These are phyloP conservation scores for Pilobolus umbonatus DNA, from an alignment of 192 early-diverging fungal species.

Conservation along the genomic window DNA sequence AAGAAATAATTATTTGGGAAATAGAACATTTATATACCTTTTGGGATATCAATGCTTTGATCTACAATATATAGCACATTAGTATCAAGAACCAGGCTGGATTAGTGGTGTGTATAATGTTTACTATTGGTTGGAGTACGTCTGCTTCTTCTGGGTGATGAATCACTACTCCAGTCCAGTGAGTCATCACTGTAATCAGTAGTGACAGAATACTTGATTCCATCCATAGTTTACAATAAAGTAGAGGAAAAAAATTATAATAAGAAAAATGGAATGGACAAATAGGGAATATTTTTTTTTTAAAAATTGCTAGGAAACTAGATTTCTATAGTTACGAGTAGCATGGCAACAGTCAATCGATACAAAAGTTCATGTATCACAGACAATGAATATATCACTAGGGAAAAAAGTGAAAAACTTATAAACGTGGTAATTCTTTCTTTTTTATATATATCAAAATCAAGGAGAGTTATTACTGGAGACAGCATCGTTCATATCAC, in stretches of 20 bases:
- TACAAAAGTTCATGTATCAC: no score
- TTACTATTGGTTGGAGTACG: constrained; percentile 7
- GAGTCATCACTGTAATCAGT: no score
- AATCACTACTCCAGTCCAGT: constrained; percentile 5
- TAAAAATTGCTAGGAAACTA: no score
- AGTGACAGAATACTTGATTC: no score
- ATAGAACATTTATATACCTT: constrained; percentile 3
- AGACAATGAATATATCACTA: no score
- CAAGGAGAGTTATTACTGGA: neutral
- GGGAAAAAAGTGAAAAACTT: neutral
- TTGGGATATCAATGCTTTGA: neutral
- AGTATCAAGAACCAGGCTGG: neutral
- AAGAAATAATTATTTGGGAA: constrained; percentile 2
- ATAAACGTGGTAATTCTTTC: neutral
- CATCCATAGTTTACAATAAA: no score
- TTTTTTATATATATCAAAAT: neutral
- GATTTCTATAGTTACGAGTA: no score
- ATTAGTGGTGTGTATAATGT: neutral
- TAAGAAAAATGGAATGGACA: no score
- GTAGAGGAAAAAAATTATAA: no score
- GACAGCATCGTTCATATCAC: neutral
- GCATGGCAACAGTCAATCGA: no score
- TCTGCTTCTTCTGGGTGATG: constrained; percentile 7
- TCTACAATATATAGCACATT: neutral
- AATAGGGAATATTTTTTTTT: no score